phyloP scores from a whole-genome alignment of 495 filamentous ascomycete species.

The Neurospora tetrasperma region DNA sequence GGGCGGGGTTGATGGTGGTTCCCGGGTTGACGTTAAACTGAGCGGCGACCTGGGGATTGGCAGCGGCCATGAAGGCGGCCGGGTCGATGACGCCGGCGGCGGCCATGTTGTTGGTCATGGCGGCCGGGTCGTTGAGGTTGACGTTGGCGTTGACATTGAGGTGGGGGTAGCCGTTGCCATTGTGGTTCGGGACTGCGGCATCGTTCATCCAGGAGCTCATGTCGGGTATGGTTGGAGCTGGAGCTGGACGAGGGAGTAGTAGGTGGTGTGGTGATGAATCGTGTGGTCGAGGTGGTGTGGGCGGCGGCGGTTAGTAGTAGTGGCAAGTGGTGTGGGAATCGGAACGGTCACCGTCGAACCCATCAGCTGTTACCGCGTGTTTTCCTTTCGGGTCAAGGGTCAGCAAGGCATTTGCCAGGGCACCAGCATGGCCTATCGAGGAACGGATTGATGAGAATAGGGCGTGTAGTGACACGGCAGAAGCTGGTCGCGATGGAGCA shows the following conservation, averaged over 20 bases:
- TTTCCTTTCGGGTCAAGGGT: background rate
- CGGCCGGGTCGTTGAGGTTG: slow-evolving; percentile 42
- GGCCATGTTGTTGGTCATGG: slow-evolving; percentile 36
- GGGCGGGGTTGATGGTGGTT: slow-evolving; percentile 13
- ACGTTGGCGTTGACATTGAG: slow-evolving; percentile 41
- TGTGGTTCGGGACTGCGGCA: slow-evolving; percentile 61
- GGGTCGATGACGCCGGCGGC: slow-evolving; percentile 32
- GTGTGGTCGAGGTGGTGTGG: background rate
- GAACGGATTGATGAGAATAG: slow-evolving; percentile 21
- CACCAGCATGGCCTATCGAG: slow-evolving; percentile 22
- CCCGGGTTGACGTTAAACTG: slow-evolving; percentile 33
- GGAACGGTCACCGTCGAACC: slow-evolving; percentile 27
- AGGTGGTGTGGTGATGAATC: slow-evolving; percentile 5
- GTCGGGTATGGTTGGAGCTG: slow-evolving; percentile 13
- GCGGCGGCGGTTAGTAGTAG: background rate
- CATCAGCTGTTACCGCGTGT: slow-evolving; percentile 30
- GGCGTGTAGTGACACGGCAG: slow-evolving; percentile 32
- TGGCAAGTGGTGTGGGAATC: slow-evolving; percentile 1
- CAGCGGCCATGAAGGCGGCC: slow-evolving; percentile 36
- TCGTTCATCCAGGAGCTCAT: slow-evolving; percentile 84
- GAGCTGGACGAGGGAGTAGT: slow-evolving; percentile 24
- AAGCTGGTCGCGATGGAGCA: slow-evolving; percentile 38
- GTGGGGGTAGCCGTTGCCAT: slow-evolving; percentile 67
- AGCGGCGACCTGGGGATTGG: slow-evolving; percentile 25
- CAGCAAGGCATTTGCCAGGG: background rate